Evolutionary conservation across 108 stramenopile genomes (phyloP), one percentile per base, ranked within the genome.

Genomic region (Pseudonitzschia delicatissima): DNA sequence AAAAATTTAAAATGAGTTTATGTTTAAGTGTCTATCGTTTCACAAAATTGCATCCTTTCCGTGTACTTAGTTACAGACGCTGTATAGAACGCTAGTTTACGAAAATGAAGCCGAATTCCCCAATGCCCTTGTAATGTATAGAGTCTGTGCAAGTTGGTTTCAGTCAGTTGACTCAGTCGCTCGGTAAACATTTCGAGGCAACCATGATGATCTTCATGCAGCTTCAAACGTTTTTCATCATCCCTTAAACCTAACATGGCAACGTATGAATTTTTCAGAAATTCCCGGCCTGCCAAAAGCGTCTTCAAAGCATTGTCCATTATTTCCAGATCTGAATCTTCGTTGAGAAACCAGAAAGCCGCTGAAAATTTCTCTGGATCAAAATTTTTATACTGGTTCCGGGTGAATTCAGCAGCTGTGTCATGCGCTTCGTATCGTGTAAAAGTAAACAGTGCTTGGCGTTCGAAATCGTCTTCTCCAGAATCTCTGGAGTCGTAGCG

Each of bases 171-270:
- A 34, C 67, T 77, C 45, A 77, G 35, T 28, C 58, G 49, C 51
- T 77, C 77, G 8, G 66, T 64, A 28, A 77, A 57, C 66, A 73
- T 47, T 48, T 77, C 77, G 4, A 77, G 67, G 17, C 64, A 58
- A 17, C 42, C 63, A 28, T 77, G 77, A 33, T 77, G 67, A 26
- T 39, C 59, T 45, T 77, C 71, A 13, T 66, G 47, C 7, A 32
- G 42, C 28, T 29, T 36, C 15, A 55, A 31, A 17, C 27, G 11
- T 11, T 13, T 15, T 36, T 3, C 23, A n/a, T n/a, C n/a, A 40
- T 72, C 63, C n/a, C 44, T 50, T 29, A 58, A 23, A 25, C 18
- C 53, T 6, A 66, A 66, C 9, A 66, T 29, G 12, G 57, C 48
- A 2, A 77, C 66, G 67, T 73, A 72, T 2, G 71, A 71, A 37